Base-by-base conservation (phyloP, 192 early-diverging fungal species). In the Coemansia sp. region DNA sequence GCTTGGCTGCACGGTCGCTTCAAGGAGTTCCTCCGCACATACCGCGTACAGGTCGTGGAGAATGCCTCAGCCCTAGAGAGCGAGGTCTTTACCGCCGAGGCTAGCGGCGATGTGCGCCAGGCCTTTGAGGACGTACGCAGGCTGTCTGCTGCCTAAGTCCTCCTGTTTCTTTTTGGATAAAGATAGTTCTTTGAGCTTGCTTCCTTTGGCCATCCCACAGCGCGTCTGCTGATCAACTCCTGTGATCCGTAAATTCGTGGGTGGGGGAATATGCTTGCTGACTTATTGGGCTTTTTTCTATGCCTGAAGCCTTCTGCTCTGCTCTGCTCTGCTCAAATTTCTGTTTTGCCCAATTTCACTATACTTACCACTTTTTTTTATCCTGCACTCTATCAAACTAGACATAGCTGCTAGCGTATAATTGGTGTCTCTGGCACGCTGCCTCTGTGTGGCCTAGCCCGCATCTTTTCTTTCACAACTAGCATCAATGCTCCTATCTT, bases 1-100 rank as follows among this genome's bases (percentile, higher is more conserved):
- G 79, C 75, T 84, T 95, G 88, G 85, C 85, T 84, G 61, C 64
- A 83, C 61, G 84, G 86, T 26, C 84, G 86, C 74, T 87, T 85
- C 73, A 74, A 83, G 67, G 86, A 87, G 69, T 75, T 85, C 62
- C 69, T 83, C 66, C 86, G 86, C 69, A 76, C 81, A n/a, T 84
- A 87, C 38, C 76, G 80, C 43, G 69, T 66, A 33, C 83, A 84
- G 71, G 57, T 87, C 21, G 66, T 76, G 18, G 84, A 69, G 9
- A 82, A 82, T 37, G 72, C 74, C 18, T 57, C 57, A 20, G 66
- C 66, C 5, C 75, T 87, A 11, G 86, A 87, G 63, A 53, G 38
- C 20, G 62, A 74, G 23, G 84, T 79, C 7, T 87, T 85, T 42
- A 76, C 85, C 16, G 67, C 62, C 10, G 77, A 79, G 18, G 67